Conservation (phyloP, 441 rosid species). For the Brassica hybrid region DNA sequence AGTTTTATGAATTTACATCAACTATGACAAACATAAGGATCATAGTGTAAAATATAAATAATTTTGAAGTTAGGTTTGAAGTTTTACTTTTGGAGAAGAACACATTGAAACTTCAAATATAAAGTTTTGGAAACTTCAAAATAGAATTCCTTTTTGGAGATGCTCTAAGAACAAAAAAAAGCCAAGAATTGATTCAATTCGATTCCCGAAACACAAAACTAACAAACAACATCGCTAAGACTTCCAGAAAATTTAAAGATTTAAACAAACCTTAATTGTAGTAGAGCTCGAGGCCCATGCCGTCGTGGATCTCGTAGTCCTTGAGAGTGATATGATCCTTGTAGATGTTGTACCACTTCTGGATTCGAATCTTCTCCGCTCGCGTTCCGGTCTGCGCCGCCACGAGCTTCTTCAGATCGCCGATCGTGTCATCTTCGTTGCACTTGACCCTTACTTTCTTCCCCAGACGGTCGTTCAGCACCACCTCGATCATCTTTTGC, state of each 20-base stretch:
- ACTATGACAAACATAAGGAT: no score
- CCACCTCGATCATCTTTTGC: constrained; percentile 73
- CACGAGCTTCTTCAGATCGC: constrained; percentile 89
- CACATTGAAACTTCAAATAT: no score
- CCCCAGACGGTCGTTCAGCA: constrained; percentile 76
- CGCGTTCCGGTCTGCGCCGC: constrained; percentile 87
- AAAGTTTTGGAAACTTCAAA: no score
- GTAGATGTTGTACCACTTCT: constrained; percentile 82
- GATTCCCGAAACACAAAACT: background rate
- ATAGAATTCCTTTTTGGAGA: no score
- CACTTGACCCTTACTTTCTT: constrained; percentile 89
- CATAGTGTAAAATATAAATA: no score
- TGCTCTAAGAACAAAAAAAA: no score
- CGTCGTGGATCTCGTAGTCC: constrained; percentile 71
- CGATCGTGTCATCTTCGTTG: constrained; percentile 86
- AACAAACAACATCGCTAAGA: background rate
- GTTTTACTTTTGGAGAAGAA: no score
- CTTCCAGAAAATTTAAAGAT: background rate
- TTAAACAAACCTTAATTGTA: constrained; percentile 47
- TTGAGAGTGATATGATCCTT: constrained; percentile 72
- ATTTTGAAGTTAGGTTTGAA: no score
- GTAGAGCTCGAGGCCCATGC: constrained; percentile 77
- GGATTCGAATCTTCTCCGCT: constrained; percentile 77
- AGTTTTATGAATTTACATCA: no score
- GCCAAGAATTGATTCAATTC: background rate